Evolutionary conservation across 2,329 filamentous ascomycete genomes (phyloP).

Genomic region (Sarocladium oryzae): DNA sequence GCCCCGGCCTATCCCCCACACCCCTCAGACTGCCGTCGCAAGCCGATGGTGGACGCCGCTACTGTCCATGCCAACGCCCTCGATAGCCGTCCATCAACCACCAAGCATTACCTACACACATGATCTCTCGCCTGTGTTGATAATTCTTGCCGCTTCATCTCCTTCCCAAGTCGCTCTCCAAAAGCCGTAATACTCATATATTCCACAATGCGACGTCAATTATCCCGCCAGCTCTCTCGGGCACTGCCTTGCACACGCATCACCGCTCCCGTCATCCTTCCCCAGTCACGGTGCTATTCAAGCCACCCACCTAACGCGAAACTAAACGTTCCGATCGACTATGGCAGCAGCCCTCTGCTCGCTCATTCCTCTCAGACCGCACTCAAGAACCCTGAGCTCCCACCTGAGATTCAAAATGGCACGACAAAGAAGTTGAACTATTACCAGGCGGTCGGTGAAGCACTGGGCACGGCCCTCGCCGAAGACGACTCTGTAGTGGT

Average conservation of each 20-base stretch:
- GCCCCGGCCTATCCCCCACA: conserved; percentile 14
- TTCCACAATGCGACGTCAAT: neutral
- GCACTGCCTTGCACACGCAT: conserved; percentile 1
- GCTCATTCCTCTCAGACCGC: conserved; percentile 71
- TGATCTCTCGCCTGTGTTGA: neutral
- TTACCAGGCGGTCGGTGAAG: conserved; percentile 89
- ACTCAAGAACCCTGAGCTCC: conserved; percentile 65
- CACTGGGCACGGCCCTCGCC: conserved; percentile 73
- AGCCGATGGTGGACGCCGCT: conserved; percentile 23
- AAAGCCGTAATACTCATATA: no score
- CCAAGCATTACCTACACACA: neutral
- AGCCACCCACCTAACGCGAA: conserved; percentile 52
- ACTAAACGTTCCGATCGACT: conserved; percentile 85
- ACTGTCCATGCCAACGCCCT: conserved; percentile 5
- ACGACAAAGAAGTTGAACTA: conserved; percentile 85
- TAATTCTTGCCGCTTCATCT: neutral
- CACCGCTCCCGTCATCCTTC: conserved; percentile 15
- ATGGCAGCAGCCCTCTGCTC: conserved; percentile 72
- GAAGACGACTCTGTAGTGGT: conserved; percentile 81
- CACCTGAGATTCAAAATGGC: conserved; percentile 56
- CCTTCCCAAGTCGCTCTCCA: no score
- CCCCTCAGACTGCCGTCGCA: conserved; percentile 30
- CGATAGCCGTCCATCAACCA: neutral
- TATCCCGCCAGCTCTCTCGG: conserved; percentile 2
- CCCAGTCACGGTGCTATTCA: conserved; percentile 37